These are phyloP conservation scores for Chytriomyces sp. DNA, from an alignment of 192 early-diverging fungal genomes.

Conservation along the genomic window DNA sequence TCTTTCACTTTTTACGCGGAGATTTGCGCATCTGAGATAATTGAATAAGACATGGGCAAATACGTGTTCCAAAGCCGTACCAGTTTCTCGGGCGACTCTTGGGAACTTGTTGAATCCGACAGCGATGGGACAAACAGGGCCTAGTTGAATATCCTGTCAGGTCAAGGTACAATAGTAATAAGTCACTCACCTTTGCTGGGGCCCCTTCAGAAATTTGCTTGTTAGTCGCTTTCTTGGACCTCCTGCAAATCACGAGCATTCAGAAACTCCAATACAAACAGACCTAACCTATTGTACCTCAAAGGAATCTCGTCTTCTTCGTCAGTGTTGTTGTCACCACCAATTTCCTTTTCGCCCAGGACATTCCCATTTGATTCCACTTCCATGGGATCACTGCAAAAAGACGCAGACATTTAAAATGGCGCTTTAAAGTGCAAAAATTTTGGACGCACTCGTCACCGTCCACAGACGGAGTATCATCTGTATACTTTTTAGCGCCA, in stretches of 20 bases:
- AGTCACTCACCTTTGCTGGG: neutral
- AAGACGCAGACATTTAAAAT: neutral
- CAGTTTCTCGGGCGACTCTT: conserved; percentile 5
- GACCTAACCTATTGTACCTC: neutral
- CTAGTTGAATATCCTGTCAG: neutral
- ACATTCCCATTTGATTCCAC: neutral
- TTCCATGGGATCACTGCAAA: too few relatives aligned
- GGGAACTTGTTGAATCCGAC: conserved; percentile 18
- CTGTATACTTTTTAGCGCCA: neutral
- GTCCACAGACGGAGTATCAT: neutral
- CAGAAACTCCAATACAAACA: neutral
- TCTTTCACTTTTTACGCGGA: neutral
- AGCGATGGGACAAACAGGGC: conserved; percentile 11
- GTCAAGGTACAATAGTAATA: neutral
- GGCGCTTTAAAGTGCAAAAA: neutral
- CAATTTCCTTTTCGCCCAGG: neutral
- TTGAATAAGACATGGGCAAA: neutral
- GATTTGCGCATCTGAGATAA: neutral
- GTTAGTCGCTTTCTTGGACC: neutral
- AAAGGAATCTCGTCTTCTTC: conserved; percentile 16
- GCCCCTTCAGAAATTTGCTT: neutral
- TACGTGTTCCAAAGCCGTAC: neutral
- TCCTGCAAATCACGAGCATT: neutral
- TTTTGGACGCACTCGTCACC: neutral
- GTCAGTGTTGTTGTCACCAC: neutral